Evolutionary conservation across 495 filamentous ascomycete species (phyloP), one percentile per base, ranked within the genome.

Genomic region (Xylaria bambusicola): DNA sequence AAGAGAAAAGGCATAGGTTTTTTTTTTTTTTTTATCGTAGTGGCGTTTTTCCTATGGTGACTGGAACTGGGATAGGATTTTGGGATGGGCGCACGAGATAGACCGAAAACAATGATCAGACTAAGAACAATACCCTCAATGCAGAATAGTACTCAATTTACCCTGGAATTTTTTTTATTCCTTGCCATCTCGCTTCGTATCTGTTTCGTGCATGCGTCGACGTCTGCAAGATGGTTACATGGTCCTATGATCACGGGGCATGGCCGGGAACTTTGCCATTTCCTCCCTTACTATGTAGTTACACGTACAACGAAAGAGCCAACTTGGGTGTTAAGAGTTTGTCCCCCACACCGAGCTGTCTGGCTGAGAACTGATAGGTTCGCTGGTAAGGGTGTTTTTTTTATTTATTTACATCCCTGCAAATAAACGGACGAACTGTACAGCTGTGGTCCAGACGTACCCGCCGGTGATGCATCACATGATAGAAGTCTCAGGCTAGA

Each of bases 181-280:
- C n/a, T 15, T 29, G 23, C 33, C 12, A 52, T 27, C 13, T 21
- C 35, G 35, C n/a, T 24, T 52, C 35, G 33, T 15, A 15, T 41
- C 40, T 44, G 40, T 24, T 23, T 44, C 31, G 52, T 54, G 52
- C 52, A 54, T 54, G 52, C 52, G 10, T 54, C 52, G 26, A 54
- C 52, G 26, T 46, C 53, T 56, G 53, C 53, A 56, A 36, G 26
- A 48, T 48, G 27, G 53, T 56, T 56, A 56, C 53, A 56, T 56
- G 29, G 53, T 56, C 23, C 29, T 27, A 27, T 46, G 29, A 38
- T 56, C 53, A 56, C 53, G 53, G 53, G 53, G 53, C 42, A 18
- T 47, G 26, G 42, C 26, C 7, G n/a, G 8, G 42, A 5, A 41
- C 21, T n/a, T 29, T 29, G 42, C 38, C 44, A 20, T 27, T 42